Base-by-base conservation (phyloP, 192 early-diverging fungal genomes). In the Jimgerdemannia lactiflua region DNA sequence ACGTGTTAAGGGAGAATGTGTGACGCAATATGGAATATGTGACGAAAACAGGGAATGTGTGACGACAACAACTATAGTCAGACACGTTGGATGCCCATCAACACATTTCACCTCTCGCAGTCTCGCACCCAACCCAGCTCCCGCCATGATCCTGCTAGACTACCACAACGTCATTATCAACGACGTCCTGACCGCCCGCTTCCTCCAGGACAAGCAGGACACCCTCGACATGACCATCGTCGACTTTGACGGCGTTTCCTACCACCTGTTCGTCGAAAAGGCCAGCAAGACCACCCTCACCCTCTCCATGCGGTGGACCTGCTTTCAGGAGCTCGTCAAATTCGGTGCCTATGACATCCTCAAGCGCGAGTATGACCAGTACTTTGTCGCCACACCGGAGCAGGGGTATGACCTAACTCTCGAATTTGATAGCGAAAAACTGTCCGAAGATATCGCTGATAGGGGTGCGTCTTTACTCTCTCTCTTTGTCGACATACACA, bases 221-320 rank as follows among this genome's bases (percentile, higher is more conserved):
- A 76, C 85, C 7, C 78, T 95, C 14, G 89, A 93, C 77, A 89
- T 96, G 77, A 93, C 87, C 49, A 86, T 97, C 67, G 95, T 96
- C 42, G 98, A 99, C 83, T 98, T 99, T 86, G 98, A 99, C 87
- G 96, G 97, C 67, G 97, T 98, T 39, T 83, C 89, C 14, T 99
- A 97, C 87, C 89, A 87, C 71, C 75, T 98, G 73, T 29, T 59
- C 49, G 85, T 92, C 42, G 96, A 94, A 11, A 77, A 87, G 41
- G 78, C 79, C n/a, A 76, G 77, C 65, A 83, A 82, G 54, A 78
- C 89, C 42, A 85, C 90, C 42, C 78, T 95, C 39, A 75, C 74
- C 29, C 84, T 99, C 72, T 97, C 95, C 4, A 92, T 99, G 75
- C 82, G 79, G 42, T 94, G 97, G 92, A 83, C 80, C 71, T 98